phyloP scores from a whole-genome alignment of 2,329 filamentous ascomycete species.

The Bipolaris oryzae region DNA sequence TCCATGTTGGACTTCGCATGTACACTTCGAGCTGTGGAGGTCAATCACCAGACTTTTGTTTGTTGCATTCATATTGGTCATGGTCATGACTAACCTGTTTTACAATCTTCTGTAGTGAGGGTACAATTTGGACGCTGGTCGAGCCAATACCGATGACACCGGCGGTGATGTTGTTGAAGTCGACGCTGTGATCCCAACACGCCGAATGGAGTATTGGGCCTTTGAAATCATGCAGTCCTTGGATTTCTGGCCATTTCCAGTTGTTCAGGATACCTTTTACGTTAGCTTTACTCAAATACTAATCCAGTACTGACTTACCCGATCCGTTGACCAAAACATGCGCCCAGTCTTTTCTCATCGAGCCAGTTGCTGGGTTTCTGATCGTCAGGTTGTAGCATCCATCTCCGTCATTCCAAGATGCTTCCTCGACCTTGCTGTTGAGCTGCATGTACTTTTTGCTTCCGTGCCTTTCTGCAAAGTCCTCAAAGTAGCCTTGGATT shows the following conservation, averaged over 20 bases:
- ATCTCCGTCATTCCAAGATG: constrained; percentile 52
- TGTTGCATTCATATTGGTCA: not conserved
- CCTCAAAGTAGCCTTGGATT: constrained; percentile 58
- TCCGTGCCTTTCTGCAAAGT: constrained; percentile 63
- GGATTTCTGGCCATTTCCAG: constrained; percentile 54
- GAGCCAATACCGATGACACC: constrained; percentile 45
- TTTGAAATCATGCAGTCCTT: constrained; percentile 51
- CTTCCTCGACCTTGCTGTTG: constrained; percentile 52
- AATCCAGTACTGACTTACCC: constrained; percentile 33
- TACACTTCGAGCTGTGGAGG: constrained; percentile 35
- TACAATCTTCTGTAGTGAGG: constrained; percentile 47
- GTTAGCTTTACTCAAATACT: constrained; percentile 44
- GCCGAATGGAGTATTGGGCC: constrained; percentile 54
- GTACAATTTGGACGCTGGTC: constrained; percentile 46
- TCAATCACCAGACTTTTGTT: not conserved
- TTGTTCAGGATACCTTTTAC: constrained; percentile 53
- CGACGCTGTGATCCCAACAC: constrained; percentile 50
- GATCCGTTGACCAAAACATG: constrained; percentile 54
- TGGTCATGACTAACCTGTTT: constrained; percentile 22
- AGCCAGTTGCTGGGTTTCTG: constrained; percentile 41
- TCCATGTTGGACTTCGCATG: constrained; percentile 51
- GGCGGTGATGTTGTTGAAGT: constrained; percentile 39
- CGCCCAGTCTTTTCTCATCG: constrained; percentile 42
- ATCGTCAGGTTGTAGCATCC: constrained; percentile 51
- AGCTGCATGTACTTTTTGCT: constrained; percentile 56